Conservation (phyloP, 352 stramenopile species). For the Pythium phragmitis region DNA sequence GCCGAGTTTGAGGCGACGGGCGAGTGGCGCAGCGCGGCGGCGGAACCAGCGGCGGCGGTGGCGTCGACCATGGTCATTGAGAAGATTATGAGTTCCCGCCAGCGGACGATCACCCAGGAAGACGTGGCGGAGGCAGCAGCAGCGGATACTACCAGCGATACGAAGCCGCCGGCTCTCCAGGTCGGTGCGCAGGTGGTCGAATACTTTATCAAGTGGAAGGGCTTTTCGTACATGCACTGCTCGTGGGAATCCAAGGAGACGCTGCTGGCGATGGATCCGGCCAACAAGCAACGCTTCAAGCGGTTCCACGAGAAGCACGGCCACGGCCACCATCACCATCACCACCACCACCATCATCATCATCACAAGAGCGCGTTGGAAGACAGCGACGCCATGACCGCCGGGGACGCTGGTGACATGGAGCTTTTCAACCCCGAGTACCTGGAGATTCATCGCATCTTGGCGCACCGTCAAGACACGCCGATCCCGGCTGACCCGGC, state of each 20-base stretch:
- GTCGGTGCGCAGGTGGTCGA: conserved; percentile 40
- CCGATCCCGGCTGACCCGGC: conserved; percentile 49
- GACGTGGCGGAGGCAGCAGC: conserved; percentile 9
- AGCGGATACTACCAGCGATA: conserved; percentile 34
- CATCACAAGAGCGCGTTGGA: conserved; percentile 31
- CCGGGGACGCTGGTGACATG: conserved; percentile 40
- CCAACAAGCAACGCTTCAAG: conserved; percentile 88
- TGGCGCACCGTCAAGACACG: conserved; percentile 72
- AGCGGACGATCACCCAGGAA: conserved; percentile 39
- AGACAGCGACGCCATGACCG: conserved; percentile 14
- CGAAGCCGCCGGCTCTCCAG: conserved; percentile 13
- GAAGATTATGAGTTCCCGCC: conserved; percentile 83
- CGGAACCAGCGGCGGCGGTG: not conserved
- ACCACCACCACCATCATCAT: conserved; percentile 42
- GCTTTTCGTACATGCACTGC: conserved; percentile 87
- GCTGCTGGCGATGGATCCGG: conserved; percentile 71
- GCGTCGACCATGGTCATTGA: conserved; percentile 78
- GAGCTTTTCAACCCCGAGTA: conserved; percentile 92
- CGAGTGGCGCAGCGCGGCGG: not conserved
- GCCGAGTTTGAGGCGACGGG: conserved; percentile 22
- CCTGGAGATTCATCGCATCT: conserved; percentile 85
- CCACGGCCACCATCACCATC: conserved; percentile 38
- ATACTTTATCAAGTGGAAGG: conserved; percentile 92
- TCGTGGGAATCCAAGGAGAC: conserved; percentile 81
- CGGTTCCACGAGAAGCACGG: conserved; percentile 84